A percentile compares a stretch with the other conserved stretches of the same genome.
These are phyloP conservation scores for Rubroshorea leprosula DNA, from an alignment of 345 rosid genomes.

Conservation along the genomic window DNA sequence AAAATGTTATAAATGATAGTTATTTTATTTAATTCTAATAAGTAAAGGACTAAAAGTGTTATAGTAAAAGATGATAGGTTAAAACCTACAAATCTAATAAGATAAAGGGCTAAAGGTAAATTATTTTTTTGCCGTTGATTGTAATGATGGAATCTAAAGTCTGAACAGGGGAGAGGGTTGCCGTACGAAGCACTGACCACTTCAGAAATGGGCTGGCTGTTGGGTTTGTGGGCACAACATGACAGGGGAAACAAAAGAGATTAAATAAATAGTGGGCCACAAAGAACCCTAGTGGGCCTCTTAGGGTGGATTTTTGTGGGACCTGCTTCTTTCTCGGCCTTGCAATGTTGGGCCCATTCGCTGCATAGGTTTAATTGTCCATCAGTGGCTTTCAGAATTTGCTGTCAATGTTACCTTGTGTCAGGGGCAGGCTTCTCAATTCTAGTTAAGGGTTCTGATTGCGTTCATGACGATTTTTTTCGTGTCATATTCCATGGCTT, in stretches of 20 bases:
- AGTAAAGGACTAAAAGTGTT: too few species aligned
- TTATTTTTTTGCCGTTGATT: too few species aligned
- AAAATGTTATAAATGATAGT: too few species aligned
- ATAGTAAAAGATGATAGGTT: too few species aligned
- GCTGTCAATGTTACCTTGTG: conserved; percentile 24
- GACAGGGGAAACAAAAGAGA: neutral
- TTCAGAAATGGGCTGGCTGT: conserved; percentile 14
- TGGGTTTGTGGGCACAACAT: conserved; percentile 29
- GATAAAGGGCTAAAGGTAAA: too few species aligned
- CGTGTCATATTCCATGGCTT: neutral
- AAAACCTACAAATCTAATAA: too few species aligned
- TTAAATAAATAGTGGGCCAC: conserved; percentile 7
- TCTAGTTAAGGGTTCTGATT: neutral
- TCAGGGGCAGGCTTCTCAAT: conserved; percentile 5
- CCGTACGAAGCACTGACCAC: conserved; percentile 19
- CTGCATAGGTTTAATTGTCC: conserved; percentile 1
- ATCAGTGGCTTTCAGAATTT: conserved; percentile 15
- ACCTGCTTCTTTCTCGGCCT: conserved; percentile 11
- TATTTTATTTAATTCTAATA: too few species aligned
- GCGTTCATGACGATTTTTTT: too few species aligned
- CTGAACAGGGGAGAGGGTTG: too few species aligned
- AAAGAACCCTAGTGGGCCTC: neutral
- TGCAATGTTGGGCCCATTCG: conserved; percentile 8
- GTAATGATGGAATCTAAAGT: too few species aligned
- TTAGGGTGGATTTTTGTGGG: conserved; percentile 21